Base-by-base conservation (phyloP, 345 rosid species). In the Carallia brachiata region DNA sequence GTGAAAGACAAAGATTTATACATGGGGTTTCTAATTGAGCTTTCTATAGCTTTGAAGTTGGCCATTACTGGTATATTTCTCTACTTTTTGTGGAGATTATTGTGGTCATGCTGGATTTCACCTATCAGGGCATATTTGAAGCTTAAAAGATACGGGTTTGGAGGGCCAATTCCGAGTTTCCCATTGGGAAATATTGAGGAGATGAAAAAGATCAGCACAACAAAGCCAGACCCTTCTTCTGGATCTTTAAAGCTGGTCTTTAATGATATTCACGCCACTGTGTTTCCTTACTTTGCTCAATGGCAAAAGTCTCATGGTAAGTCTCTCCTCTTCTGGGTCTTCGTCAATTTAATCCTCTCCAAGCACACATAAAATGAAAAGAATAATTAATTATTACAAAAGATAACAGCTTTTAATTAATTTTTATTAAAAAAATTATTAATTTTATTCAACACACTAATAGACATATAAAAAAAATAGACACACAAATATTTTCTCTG, bases 291-390 rank as follows among this genome's bases (percentile, higher is more conserved):
- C 81, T 95, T 89, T 47, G 60, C 92, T 70, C 79, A 63, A 40
- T 95, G 99, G 99, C 97, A 92, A 70, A 76, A 86, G 65, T 82
- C 84, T 15, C 80, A 90, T 64, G 99, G 99, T 88, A 72, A 48
- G 77, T 31, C 2, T 23, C 23, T 40, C 60, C 0, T 19, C 15
- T 15, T 61, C 34, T 7, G 12, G 47, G 78, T 71, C 19, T 84
- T 60, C 62, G 82, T 2, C 68, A 44, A 15, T 44, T 13, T 44
- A 10, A 44, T 44, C 2, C 16, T 44, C 50, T 12, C 50, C 50
- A 16, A 44, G 23, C 23, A 15, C 48, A 0, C 50, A 12, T 10
- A 44, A 44, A 13, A 44, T 10, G 50, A 44, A 44, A 44, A 37
- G 13, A 0, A 15, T 3, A 13, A 44, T 32, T 23, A 23, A 23